Percentiles rank a stretch among this genome's conserved stretches.
Evolutionary conservation across 257 asterid species (phyloP).

Genomic region (Petunia secreta): DNA sequence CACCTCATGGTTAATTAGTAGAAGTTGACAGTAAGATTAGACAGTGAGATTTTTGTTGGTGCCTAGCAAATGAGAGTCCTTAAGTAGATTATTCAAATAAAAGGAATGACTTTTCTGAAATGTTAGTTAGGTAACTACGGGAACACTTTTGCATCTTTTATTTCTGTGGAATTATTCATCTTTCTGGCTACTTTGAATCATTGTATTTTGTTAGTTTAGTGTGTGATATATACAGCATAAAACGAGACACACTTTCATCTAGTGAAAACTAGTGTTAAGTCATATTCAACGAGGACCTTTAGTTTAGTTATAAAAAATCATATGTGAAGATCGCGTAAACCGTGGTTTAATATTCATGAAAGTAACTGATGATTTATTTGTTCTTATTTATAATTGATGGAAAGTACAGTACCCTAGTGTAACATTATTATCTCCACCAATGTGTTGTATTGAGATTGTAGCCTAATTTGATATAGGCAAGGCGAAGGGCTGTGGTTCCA

Average conservation of each 20-base stretch:
- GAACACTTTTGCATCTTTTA: background rate
- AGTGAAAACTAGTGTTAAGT: background rate
- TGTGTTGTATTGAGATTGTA: conserved; percentile 34
- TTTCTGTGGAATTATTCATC: background rate
- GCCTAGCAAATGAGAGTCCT: background rate
- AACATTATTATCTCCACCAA: conserved; percentile 13
- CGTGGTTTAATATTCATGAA: background rate
- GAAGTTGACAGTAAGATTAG: background rate
- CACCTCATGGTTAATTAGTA: background rate
- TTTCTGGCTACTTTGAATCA: background rate
- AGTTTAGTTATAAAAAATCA: background rate
- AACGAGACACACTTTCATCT: background rate
- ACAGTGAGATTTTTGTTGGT: conserved; percentile 5
- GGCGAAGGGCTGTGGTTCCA: conserved; percentile 99
- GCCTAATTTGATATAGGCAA: conserved; percentile 60
- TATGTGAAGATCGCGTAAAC: background rate
- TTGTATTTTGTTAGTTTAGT: background rate
- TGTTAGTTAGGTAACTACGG: background rate
- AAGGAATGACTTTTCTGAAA: background rate
- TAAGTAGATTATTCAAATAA: background rate
- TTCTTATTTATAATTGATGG: background rate
- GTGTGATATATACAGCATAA: background rate
- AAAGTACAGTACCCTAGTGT: background rate
- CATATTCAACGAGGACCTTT: background rate
- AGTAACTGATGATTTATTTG: background rate